A percentile compares a stretch with the other conserved stretches of the same genome.
Conservation (phyloP, 2,329 filamentous ascomycete species). For the Fusarium odoratissimum region DNA sequence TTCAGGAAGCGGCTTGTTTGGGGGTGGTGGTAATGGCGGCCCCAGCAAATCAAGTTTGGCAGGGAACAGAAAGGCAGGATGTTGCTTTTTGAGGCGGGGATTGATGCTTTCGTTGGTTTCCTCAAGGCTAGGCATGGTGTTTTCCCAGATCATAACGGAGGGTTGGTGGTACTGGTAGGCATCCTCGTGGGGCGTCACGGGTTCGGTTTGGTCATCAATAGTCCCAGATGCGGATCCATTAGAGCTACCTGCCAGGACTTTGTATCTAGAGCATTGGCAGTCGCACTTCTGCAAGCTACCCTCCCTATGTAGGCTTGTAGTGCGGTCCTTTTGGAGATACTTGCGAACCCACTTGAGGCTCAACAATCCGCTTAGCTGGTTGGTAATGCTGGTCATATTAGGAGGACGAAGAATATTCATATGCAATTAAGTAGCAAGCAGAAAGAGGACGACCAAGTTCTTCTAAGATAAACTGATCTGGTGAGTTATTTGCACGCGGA, state of each 20-base stretch:
- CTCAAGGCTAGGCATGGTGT: background rate
- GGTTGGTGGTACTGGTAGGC: background rate
- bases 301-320: background rate
- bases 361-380: background rate
- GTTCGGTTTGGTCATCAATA: background rate
- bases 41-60: background rate
- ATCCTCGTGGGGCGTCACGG: background rate
- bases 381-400: background rate
- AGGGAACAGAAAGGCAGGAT: background rate
- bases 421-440: background rate
- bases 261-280: background rate
- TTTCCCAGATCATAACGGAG: background rate
- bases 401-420: background rate
- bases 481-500: background rate
- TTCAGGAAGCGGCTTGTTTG: too few relatives aligned
- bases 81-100: background rate
- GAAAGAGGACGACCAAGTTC: background rate
- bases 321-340: background rate
- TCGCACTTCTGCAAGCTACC: background rate
- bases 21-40: background rate
- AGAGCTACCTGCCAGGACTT: background rate
- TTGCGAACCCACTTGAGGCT: background rate
- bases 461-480: background rate
- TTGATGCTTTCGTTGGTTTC: background rate
- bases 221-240: background rate